These are phyloP conservation scores for Tricholoma furcatifolium DNA, from an alignment of 768 basidiomycete genomes.

Conservation along the genomic window DNA sequence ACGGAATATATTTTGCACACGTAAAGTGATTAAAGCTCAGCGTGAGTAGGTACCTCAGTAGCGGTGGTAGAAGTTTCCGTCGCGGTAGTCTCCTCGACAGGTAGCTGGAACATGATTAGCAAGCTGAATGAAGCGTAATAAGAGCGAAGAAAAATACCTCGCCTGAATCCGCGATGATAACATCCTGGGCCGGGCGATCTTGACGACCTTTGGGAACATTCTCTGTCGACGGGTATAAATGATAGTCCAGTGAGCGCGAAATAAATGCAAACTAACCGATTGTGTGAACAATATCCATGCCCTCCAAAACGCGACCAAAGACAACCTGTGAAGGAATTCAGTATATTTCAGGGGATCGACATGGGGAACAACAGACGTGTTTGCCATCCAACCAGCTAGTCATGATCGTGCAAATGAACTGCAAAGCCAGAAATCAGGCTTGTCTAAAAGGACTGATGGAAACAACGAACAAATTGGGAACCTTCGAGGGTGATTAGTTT, in stretches of 20 bases:
- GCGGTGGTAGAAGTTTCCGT: slow-evolving; percentile 54
- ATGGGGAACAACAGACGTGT: slow-evolving; percentile 54
- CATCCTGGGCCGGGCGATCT: slow-evolving; percentile 76
- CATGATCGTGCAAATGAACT: slow-evolving; percentile 91
- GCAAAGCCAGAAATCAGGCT: not conserved
- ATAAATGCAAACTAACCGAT: slow-evolving; percentile 54
- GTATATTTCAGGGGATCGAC: not conserved
- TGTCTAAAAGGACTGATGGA: not conserved
- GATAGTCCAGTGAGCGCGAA: not conserved
- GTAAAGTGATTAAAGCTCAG: slow-evolving; percentile 78
- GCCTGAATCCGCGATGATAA: slow-evolving; percentile 82
- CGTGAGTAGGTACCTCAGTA: slow-evolving; percentile 90
- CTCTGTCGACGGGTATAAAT: slow-evolving; percentile 44
- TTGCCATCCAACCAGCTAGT: slow-evolving; percentile 91
- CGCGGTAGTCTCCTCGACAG: slow-evolving; percentile 34
- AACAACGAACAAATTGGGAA: slow-evolving; percentile 77
- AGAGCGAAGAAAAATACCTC: slow-evolving; percentile 54
- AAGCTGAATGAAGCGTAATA: not conserved
- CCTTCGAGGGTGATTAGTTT: slow-evolving; percentile 37
- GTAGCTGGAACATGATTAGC: slow-evolving; percentile 37
- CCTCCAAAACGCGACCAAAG: slow-evolving; percentile 89
- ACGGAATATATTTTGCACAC: slow-evolving; percentile 35
- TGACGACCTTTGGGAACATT: slow-evolving; percentile 63
- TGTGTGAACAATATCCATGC: slow-evolving; percentile 78
- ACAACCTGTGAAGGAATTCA: slow-evolving; percentile 59